Evolutionary conservation across 192 early-diverging fungal genomes (phyloP).

Genomic region (Gryganskiella cystojenkinii): DNA sequence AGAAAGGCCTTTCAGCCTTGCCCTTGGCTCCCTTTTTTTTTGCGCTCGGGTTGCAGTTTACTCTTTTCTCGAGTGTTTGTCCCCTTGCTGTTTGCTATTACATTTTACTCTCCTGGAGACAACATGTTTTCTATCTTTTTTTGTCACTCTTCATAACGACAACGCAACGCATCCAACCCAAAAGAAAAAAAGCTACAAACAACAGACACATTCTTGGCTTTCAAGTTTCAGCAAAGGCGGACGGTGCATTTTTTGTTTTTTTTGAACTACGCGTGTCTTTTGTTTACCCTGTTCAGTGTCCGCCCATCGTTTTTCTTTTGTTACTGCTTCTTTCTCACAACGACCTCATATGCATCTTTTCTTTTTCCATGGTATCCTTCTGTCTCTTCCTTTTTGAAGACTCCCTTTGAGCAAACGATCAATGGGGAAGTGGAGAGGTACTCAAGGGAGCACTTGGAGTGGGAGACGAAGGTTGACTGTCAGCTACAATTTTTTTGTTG

Average conservation of each 20-base stretch:
- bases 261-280: neutral
- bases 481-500: neutral
- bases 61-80: too few species aligned
- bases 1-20: neutral
- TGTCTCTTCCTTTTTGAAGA: too few species aligned
- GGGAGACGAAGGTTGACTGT: neutral
- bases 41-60: too few species aligned
- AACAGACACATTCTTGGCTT: too few species aligned
- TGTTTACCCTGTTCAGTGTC: neutral
- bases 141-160: constrained; percentile 1
- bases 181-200: too few species aligned
- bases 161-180: too few species aligned
- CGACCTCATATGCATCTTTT: neutral
- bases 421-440: neutral
- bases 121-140: constrained; percentile 4
- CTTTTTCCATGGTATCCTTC: neutral
- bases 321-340: neutral
- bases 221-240: too few species aligned
- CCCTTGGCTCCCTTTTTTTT: neutral
- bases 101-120: neutral
- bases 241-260: neutral
- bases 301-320: neutral
- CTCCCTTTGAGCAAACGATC: neutral
- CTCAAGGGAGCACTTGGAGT: too few species aligned
- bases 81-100: neutral